Evolutionary conservation across 805 yeast species (phyloP).

Genomic region (Lachancea cidri): DNA sequence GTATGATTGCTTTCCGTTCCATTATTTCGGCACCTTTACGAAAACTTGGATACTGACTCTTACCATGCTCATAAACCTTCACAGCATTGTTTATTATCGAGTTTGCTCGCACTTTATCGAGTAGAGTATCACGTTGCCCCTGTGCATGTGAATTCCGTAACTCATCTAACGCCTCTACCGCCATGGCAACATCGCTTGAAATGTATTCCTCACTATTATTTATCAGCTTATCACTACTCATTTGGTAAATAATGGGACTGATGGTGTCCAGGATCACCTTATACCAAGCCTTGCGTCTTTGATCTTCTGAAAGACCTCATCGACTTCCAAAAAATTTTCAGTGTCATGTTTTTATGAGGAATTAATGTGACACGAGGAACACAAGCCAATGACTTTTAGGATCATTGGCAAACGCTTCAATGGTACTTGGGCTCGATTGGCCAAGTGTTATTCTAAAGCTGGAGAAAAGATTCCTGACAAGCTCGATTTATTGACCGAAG

Average conservation of each 20-base stretch:
- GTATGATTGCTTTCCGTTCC: conserved; percentile 50
- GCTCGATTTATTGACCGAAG: conserved; percentile 17
- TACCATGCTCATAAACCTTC: conserved; percentile 42
- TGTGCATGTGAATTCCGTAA: conserved; percentile 17
- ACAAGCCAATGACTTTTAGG: conserved; percentile 1
- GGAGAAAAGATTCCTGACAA: conserved; percentile 17
- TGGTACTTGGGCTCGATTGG: conserved; percentile 13
- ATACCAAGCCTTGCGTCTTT: not conserved
- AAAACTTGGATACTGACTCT: conserved; percentile 35
- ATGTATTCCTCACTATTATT: not conserved
- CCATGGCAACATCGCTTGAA: conserved; percentile 13
- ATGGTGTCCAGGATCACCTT: not conserved
- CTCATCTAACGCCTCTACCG: conserved; percentile 22
- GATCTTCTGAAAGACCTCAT: conserved; percentile 1
- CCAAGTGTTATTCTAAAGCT: conserved; percentile 19
- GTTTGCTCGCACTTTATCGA: conserved; percentile 19
- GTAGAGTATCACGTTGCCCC: conserved; percentile 8
- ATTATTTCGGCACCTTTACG: conserved; percentile 56
- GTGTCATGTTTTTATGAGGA: conserved; percentile 2
- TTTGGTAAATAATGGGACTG: not conserved
- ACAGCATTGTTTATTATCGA: conserved; percentile 42
- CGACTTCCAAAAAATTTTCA: conserved; percentile 1
- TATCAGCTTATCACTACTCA: not conserved
- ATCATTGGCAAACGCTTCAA: conserved; percentile 5
- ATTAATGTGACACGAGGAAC: not conserved